phyloP scores from a whole-genome alignment of 139 green algal species.

The Closterium sp. region DNA sequence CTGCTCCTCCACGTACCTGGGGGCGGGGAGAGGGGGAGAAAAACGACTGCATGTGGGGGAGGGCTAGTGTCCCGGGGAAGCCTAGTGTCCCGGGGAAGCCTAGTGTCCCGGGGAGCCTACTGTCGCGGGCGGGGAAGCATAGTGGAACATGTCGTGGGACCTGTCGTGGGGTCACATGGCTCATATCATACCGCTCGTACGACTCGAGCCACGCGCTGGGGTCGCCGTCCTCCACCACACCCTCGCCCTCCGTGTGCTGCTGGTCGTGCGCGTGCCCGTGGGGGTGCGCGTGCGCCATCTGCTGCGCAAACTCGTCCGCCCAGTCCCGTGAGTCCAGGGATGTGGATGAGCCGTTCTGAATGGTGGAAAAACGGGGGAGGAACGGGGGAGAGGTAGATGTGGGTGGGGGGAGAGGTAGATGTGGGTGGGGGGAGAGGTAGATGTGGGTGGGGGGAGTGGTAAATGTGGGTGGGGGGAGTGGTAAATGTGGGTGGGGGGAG shows the following conservation, averaged over 20 bases:
- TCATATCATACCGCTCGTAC: constrained; percentile 15
- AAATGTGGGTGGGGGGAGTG: too few species aligned
- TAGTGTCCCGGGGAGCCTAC: too few species aligned
- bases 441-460: neutral
- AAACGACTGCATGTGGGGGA: too few species aligned
- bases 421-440: neutral
- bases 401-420: neutral
- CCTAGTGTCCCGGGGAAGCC: too few species aligned
- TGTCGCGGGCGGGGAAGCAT: too few species aligned
- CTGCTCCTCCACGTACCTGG: too few species aligned
- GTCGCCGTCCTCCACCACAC: constrained; percentile 19
- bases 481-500: too few species aligned
- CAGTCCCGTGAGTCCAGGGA: constrained; percentile 27
- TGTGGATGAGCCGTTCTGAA: neutral
- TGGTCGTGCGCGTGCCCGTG: neutral
- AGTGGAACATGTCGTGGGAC: too few species aligned
- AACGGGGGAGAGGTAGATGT: neutral
- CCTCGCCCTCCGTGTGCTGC: neutral
- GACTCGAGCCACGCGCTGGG: neutral
- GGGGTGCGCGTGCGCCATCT: constrained; percentile 14
- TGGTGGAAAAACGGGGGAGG: neutral
- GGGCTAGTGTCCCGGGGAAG: too few species aligned
- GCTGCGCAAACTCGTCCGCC: constrained; percentile 59
- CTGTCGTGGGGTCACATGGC: too few species aligned
- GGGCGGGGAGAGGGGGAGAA: too few species aligned